Conservation (phyloP, 306 rosid genomes). For the Gillenia trifoliata region DNA sequence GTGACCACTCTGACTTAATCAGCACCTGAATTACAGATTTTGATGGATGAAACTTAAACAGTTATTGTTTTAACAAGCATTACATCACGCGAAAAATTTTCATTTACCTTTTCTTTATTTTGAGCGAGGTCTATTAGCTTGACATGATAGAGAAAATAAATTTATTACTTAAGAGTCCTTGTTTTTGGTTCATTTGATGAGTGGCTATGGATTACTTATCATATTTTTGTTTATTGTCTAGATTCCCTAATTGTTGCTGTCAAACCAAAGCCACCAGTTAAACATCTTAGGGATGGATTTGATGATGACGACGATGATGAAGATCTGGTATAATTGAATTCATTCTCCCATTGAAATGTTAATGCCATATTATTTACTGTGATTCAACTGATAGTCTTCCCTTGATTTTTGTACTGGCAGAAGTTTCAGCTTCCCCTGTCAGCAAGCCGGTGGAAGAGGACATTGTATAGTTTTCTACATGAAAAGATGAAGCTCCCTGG, state of each 20-base stretch:
- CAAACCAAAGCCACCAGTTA: conserved; percentile 83
- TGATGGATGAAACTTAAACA: neutral
- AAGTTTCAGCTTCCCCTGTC: conserved; percentile 85
- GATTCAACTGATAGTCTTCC: conserved; percentile 8
- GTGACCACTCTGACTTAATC: neutral
- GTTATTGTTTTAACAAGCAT: neutral
- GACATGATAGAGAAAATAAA: neutral
- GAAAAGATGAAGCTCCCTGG: conserved; percentile 92
- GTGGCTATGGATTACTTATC: neutral
- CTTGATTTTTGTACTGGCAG: conserved; percentile 38
- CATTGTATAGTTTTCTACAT: conserved; percentile 62
- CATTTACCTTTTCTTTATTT: neutral
- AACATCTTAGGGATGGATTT: conserved; percentile 40
- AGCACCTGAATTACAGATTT: neutral
- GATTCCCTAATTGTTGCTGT: conserved; percentile 85
- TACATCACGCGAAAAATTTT: neutral
- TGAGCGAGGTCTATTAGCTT: neutral
- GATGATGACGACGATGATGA: conserved; percentile 78
- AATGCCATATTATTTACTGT: conserved; percentile 1
- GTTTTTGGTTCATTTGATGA: neutral
- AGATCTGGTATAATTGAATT: conserved; percentile 58
- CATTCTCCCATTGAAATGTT: conserved; percentile 7
- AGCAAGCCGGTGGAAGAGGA: conserved; percentile 80
- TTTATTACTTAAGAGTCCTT: neutral
- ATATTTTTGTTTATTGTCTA: conserved; percentile 22